A percentile compares a stretch with the other conserved stretches of the same genome.
Conservation (phyloP, 345 rosid species). For the Camelina sativa region DNA sequence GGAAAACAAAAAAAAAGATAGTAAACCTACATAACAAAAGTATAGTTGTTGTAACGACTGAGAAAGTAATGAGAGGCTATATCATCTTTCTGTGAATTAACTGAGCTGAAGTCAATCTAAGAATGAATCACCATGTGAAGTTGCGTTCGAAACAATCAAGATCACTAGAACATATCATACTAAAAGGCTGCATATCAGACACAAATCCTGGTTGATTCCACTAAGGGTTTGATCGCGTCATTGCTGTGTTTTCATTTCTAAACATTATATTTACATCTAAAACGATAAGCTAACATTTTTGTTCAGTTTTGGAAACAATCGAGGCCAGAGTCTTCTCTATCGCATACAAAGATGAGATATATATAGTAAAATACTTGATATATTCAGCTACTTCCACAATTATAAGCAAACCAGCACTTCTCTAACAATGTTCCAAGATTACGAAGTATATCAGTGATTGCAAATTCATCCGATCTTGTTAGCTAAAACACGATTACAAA, state of each 20-base stretch:
- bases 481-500: neutral
- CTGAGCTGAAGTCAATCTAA: too few species aligned
- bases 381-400: neutral
- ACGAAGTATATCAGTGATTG: neutral
- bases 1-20: too few species aligned
- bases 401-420: neutral
- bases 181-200: conserved; percentile 1
- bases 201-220: neutral
- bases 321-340: neutral
- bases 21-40: too few species aligned
- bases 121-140: too few species aligned
- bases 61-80: too few species aligned
- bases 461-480: conserved; percentile 16
- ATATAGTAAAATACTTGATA: neutral
- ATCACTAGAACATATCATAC: too few species aligned
- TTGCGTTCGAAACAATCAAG: too few species aligned
- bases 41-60: too few species aligned
- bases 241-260: neutral
- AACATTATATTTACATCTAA: neutral
- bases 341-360: neutral
- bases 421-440: neutral
- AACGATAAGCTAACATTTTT: neutral
- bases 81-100: too few species aligned
- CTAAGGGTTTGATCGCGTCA: neutral
- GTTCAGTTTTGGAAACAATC: neutral